Evolutionary conservation across 2,329 filamentous ascomycete genomes (phyloP), one percentile per base, ranked within the genome.

Genomic region (Alternaria alternata): DNA sequence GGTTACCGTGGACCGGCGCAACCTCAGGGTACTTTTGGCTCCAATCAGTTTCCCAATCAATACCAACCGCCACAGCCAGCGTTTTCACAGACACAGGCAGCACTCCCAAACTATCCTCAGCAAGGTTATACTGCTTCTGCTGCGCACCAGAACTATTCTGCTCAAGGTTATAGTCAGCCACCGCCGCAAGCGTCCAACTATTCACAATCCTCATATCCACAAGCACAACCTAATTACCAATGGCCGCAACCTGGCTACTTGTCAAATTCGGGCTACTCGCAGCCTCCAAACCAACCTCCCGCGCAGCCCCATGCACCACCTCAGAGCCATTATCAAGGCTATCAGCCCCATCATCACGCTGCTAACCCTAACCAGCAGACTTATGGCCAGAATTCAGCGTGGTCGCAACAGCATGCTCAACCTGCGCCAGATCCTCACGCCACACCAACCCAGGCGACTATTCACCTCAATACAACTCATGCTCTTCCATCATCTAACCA

Each of bases 1-100:
- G 81, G 81, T 14, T 83, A 83, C 62, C 76, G 71, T 51, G 73
- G 75, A 38, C 75, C 75, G 42, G 69, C 70, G 46, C 76, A 76
- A 57, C 67, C 73, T 44, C 73, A 75, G 53, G 70, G 64, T 18
- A 67, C 71, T 30, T 77, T 73, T 52, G 67, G 66, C 47, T 43
- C 66, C 54, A 66, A 62, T 51, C 69, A 71, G 28, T 70, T 71
- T 59, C 55, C 65, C 55, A 65, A 68, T 43, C 71, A 73, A 44
- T 74, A 72, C 61, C 74, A 72, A 47, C 57, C 63, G 44, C 65
- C 65, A 20, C 73, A 74, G 44, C 66, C 73, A 38, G 61, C 63
- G 34, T 78, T 71, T 66, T 58, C 68, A 28, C 74, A 71, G 55
- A 68, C 57, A 7, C 66, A 68, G 60, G 48, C 63, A 52, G 61